Evolutionary conservation across 2,329 filamentous ascomycete species (phyloP), one percentile per base, ranked within the genome.

Genomic region (Fusarium bulbicola): DNA sequence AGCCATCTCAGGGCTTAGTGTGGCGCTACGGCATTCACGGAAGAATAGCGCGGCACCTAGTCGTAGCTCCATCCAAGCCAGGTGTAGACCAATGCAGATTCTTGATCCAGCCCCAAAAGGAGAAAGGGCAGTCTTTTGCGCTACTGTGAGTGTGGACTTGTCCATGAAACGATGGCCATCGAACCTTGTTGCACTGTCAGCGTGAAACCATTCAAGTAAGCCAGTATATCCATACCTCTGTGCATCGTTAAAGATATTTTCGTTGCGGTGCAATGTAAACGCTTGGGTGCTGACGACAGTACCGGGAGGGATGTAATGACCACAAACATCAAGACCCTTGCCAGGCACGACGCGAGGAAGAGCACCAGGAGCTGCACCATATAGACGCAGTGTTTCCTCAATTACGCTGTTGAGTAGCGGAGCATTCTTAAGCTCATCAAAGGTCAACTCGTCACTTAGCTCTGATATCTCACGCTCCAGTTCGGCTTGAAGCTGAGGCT

Each of bases 1-100:
- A 1, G 58, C 56, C 63, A 63, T 75, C 1, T 26, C 34, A 5
- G 5, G 10, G 2, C 54, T 40, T 12, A 75, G 32, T 1, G 2
- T 43, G 0, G 60, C 63, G 2, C 69, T 37, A 7, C 43, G 34
- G 1, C 69, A 75, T 4, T 73, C 58, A 4, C 66, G 69, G 9
- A 75, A 75, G 30, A 75, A 73, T 1, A 68, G 18, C 1, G 69
- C 72, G 0, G 63, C 26, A 1, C 57, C 69, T 16, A 73, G 66
- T 9, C 72, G 59, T 0, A 75, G 20, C 18, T 75, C 72, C 47
- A 64, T 75, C 26, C 63, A 66, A 3, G 73, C 73, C 3, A 74
- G 36, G 4, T 75, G 72, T 10, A 73, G 18, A 0, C 73, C 73
- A 4, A 75, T 58, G 1, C 73, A 75, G 4, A 63, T 52, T 6